Conservation (phyloP, 192 early-diverging fungal species). For the Entophlyctis luteolus region DNA sequence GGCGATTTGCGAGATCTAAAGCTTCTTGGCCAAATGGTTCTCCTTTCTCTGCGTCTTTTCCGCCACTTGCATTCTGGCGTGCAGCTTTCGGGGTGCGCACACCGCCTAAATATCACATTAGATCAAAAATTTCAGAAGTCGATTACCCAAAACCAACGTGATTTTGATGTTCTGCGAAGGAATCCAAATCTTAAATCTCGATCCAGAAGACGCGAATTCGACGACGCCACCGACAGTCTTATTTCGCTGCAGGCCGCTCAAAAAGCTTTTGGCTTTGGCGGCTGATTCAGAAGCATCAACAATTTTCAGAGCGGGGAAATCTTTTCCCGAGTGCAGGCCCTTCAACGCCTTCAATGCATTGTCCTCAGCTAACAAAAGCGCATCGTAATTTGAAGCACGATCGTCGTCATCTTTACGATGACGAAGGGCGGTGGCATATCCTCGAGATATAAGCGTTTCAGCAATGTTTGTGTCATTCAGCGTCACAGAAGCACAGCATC, state of each 20-base stretch:
- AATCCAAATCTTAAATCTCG: conserved; percentile 77
- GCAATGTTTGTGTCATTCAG: conserved; percentile 55
- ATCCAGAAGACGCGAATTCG: conserved; percentile 79
- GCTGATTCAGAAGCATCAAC: conserved; percentile 81
- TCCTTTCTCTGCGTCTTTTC: conserved; percentile 55
- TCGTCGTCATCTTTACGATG: conserved; percentile 83
- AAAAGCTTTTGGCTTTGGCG: conserved; percentile 78
- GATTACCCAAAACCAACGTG: conserved; percentile 69
- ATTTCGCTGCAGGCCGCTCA: conserved; percentile 78
- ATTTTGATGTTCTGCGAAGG: conserved; percentile 80
- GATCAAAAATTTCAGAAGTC: neutral
- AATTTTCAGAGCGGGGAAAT: conserved; percentile 66
- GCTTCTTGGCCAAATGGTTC: conserved; percentile 89
- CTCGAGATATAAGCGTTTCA: conserved; percentile 46
- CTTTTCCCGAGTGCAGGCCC: conserved; percentile 85
- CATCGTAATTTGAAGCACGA: conserved; percentile 82
- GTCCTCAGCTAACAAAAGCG: conserved; percentile 75
- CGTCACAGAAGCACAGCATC: conserved; percentile 82
- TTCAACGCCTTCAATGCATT: conserved; percentile 66
- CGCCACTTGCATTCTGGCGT: conserved; percentile 30
- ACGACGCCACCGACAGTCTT: conserved; percentile 74
- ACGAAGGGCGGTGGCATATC: conserved; percentile 73
- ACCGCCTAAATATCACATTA: conserved; percentile 40
- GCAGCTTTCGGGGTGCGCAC: conserved; percentile 80
- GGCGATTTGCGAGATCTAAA: conserved; percentile 58